Evolutionary conservation across 441 rosid species (phyloP).

Genomic region (Jatropha multifida): DNA sequence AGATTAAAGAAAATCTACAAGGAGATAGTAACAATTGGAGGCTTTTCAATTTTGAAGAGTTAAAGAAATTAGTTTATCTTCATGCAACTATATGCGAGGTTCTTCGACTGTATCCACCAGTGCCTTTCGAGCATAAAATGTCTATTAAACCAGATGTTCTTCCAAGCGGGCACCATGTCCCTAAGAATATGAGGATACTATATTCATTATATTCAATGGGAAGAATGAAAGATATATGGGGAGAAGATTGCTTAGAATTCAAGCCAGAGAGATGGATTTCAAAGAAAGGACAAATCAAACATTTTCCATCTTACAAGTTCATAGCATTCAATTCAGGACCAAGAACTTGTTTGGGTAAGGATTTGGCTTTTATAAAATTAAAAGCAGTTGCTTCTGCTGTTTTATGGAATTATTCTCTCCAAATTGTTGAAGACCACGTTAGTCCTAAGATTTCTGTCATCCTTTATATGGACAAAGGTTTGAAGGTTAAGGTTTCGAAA

Average conservation of each 20-base stretch:
- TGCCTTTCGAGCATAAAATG: neutral
- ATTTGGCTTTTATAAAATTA: slow-evolving; percentile 4
- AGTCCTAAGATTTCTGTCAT: neutral
- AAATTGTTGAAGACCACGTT: neutral
- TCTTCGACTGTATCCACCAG: slow-evolving; percentile 3
- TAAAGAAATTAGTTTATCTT: neutral
- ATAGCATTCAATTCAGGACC: slow-evolving; percentile 32
- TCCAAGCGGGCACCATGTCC: slow-evolving; percentile 4
- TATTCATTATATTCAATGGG: slow-evolving; percentile 11
- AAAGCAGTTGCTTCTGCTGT: slow-evolving; percentile 1
- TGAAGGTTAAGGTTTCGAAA: slow-evolving; percentile 1
- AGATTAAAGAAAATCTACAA: slow-evolving; percentile 21
- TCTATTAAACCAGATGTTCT: neutral
- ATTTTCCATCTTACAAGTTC: slow-evolving; percentile 34
- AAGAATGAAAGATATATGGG: slow-evolving; percentile 36
- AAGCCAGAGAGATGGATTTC: slow-evolving; percentile 45
- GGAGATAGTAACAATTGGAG: neutral
- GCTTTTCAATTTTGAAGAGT: neutral
- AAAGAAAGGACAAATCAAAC: slow-evolving; percentile 17
- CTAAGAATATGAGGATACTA: slow-evolving; percentile 19
- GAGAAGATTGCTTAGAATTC: slow-evolving; percentile 38
- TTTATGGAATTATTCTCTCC: slow-evolving; percentile 9
- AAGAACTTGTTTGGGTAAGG: slow-evolving; percentile 37
- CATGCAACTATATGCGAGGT: slow-evolving; percentile 3
- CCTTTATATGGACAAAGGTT: neutral